Percentiles rank a stretch among this genome's conserved stretches.
Conservation (phyloP, 306 rosid species). For the Delonix regia region DNA sequence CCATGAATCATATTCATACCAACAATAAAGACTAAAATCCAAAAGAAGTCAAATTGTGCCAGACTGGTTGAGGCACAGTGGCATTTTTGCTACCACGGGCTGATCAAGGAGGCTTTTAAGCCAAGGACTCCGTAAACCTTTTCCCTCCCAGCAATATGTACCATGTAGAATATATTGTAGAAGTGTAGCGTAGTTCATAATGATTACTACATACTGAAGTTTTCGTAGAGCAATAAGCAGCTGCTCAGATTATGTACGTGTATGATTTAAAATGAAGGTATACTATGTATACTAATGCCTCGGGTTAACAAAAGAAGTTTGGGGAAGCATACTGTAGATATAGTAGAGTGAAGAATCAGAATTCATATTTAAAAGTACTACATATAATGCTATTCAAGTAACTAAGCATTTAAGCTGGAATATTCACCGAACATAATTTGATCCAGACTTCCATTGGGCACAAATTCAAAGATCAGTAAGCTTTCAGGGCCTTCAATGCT, state of each 20-base stretch:
- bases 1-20: too few relatives aligned
- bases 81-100: neutral
- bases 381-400: neutral
- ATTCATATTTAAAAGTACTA: neutral
- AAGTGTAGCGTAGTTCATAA: neutral
- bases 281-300: neutral
- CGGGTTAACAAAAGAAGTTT: neutral
- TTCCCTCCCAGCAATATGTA: neutral
- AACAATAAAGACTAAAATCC: too few relatives aligned
- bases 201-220: neutral
- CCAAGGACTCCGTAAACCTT: neutral
- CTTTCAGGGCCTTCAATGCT: slow-evolving; percentile 80
- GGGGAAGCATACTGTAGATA: neutral
- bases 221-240: neutral
- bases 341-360: too few relatives aligned
- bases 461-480: slow-evolving; percentile 68
- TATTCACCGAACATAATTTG: slow-evolving; percentile 56
- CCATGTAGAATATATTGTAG: neutral
- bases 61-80: neutral
- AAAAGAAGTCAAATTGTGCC: neutral
- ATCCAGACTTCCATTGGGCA: slow-evolving; percentile 62
- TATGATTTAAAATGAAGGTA: neutral
- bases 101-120: neutral
- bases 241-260: neutral
- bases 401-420: neutral